Conservation (phyloP, 768 basidiomycete genomes). For the Gloeophyllum trabeum region DNA sequence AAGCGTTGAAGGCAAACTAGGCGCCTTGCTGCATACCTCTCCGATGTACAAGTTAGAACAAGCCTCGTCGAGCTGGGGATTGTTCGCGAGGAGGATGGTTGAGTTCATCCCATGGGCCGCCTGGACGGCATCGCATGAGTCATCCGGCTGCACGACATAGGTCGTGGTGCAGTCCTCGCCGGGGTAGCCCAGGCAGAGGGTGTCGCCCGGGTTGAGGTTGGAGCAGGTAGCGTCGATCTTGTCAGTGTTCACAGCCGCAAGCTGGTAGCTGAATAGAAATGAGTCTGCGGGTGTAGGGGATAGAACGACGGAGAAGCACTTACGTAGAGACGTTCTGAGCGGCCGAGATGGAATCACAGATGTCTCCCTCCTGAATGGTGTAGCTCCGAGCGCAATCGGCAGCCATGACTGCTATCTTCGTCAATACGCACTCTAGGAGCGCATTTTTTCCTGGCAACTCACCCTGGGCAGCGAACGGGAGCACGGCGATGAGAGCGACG, state of each 20-base stretch:
- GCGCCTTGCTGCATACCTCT: conserved; percentile 41
- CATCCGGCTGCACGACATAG: conserved; percentile 32
- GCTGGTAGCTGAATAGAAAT: conserved; percentile 36
- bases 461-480: conserved; percentile 36
- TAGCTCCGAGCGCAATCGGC: conserved; percentile 37
- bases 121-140: conserved; percentile 38
- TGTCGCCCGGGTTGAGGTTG: conserved; percentile 41
- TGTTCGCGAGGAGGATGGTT: conserved; percentile 42
- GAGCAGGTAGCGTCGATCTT: conserved; percentile 40
- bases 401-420: background rate
- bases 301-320: conserved; percentile 6
- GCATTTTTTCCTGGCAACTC: conserved; percentile 8
- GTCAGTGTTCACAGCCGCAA: conserved; percentile 37
- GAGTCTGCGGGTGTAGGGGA: conserved; percentile 1
- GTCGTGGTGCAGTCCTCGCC: conserved; percentile 48
- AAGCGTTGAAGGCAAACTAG: background rate
- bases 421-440: background rate
- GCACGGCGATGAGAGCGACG: conserved; percentile 29
- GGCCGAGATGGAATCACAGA: conserved; percentile 43
- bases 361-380: conserved; percentile 38
- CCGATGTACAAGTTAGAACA: conserved; percentile 48
- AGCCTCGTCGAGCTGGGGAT: conserved; percentile 43
- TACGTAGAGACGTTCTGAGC: conserved; percentile 36
- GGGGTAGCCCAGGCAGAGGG: conserved; percentile 43
- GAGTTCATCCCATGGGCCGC: conserved; percentile 27